Evolutionary conservation across 805 yeast species (phyloP), one percentile per base, ranked within the genome.

Genomic region (Candida chauliodis): DNA sequence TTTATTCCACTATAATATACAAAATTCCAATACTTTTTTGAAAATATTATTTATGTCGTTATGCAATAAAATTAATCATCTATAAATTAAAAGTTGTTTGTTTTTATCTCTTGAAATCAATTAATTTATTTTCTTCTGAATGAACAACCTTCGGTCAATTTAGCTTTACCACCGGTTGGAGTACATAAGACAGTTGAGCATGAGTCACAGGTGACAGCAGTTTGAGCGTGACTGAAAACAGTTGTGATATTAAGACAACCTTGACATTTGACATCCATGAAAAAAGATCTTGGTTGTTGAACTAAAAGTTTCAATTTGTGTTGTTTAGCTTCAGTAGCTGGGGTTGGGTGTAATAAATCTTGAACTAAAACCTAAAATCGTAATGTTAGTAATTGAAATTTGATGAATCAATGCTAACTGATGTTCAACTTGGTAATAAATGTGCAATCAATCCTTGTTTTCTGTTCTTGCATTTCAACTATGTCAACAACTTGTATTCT

Each of bases 81-180:
- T 31, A 31, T 31, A 31, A 31, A 31, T 31, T 21, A 21, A 31
- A 30, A 30, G 15, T 15, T 8, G 19, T 6, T 3, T 13, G 3
- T 33, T 23, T 8, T 31, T 3, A 19, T 30, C 16, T 11, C 7
- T 8, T n/a, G 19, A 8, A 11, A 14, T 23, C 7, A 33, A 30
- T 25, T 29, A 30, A 47, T 47, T 84, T 87, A 91, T 88, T 91
- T 93, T 78, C 88, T 87, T 84, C 98, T 89, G 93, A 89, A 93
- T 63, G 99, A 93, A 69, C 95, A 86, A 74, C 99, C 99, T 79
- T 95, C 99, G 59, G 98, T 89, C 71, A 93, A 82, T 76, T 84
- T 89, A 67, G 98, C 97, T 82, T 93, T 93, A 80, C 99, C 99
- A 81, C 99, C 99, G 56, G 97, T 85, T 70, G 99, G 99, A 66